Evolutionary conservation across 352 stramenopile species (phyloP), one percentile per base, ranked within the genome.

Genomic region (Thalassiosira hispida): DNA sequence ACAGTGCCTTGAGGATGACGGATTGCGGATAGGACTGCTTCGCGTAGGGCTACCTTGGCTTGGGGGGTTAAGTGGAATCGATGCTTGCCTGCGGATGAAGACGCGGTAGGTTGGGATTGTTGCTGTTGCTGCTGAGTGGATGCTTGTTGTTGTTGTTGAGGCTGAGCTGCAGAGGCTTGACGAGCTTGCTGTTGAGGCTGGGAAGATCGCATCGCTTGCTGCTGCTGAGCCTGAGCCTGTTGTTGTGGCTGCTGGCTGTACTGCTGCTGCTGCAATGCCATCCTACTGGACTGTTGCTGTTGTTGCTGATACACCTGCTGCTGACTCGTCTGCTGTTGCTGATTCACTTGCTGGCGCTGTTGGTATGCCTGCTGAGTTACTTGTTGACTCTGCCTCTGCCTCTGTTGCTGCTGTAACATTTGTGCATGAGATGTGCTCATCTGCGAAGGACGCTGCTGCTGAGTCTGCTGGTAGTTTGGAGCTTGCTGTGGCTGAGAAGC

Each of bases 11-110:
- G 68, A 9, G 88, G 87, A 66, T 83, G 72, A 29, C 82, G 79
- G 68, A 94, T 90, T 14, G 87, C 81, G 0, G 85, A 91, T 46
- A 90, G 86, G 51, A 94, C 90, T 18, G 86, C 87, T 49, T 93
- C 89, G 5, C 84, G 76, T 14, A 94, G 60, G 16, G 87, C 86
- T 20, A 80, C 29, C 59, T 90, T 90, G 6, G 81, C 86, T 71
- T 92, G 79, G n/a, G 70, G 57, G 12, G 73, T 91, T 1, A 94
- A 59, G 40, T 87, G 75, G 52, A 83, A 83, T 55, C 61, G 42
- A 20, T 76, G 53, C 27, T 76, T 75, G n/a, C n/a, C n/a, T n/a
- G n/a, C 29, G 44, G 44, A 49, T 59, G 59, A 6, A 52, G 33
- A 16, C 20, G 9, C 23, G 27, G 62, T n/a, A 29, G 52, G 44